Conservation (phyloP, 257 asterid species). For the Petunia secreta region DNA sequence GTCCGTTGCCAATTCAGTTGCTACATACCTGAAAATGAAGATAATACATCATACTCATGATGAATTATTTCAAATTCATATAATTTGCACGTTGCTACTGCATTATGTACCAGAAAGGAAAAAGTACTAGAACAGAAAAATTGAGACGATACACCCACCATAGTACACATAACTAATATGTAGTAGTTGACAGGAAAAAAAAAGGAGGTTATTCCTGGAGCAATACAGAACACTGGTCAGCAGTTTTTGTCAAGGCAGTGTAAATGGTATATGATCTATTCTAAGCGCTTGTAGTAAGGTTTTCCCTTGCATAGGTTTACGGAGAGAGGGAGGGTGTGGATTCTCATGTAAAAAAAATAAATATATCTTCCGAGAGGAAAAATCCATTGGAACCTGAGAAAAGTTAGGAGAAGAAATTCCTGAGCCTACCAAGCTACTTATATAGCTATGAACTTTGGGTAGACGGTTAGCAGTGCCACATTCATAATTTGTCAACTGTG, state of each 20-base stretch:
- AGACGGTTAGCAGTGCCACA: too few species aligned
- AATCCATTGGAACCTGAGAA: too few species aligned
- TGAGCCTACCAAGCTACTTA: too few species aligned
- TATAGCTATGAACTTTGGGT: too few species aligned
- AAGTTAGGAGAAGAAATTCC: too few species aligned
- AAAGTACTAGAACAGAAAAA: neutral
- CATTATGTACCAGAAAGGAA: neutral
- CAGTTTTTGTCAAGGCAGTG: neutral
- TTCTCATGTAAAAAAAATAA: neutral
- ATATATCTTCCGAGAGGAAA: neutral
- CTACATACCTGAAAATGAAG: conserved; percentile 50
- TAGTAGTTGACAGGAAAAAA: neutral
- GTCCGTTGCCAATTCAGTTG: conserved; percentile 52
- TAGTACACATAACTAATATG: neutral
- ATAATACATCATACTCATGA: neutral
- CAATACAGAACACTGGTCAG: neutral
- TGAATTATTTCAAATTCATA: neutral
- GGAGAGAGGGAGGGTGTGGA: too few species aligned
- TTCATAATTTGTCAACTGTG: too few species aligned
- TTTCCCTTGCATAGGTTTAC: neutral
- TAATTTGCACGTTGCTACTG: neutral
- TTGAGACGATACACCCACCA: neutral
- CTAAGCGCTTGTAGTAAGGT: neutral
- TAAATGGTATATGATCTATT: neutral
- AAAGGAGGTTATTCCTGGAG: neutral